Base-by-base conservation (phyloP, 2,329 filamentous ascomycete genomes). In the Stachybotrys chlorohalonatus region DNA sequence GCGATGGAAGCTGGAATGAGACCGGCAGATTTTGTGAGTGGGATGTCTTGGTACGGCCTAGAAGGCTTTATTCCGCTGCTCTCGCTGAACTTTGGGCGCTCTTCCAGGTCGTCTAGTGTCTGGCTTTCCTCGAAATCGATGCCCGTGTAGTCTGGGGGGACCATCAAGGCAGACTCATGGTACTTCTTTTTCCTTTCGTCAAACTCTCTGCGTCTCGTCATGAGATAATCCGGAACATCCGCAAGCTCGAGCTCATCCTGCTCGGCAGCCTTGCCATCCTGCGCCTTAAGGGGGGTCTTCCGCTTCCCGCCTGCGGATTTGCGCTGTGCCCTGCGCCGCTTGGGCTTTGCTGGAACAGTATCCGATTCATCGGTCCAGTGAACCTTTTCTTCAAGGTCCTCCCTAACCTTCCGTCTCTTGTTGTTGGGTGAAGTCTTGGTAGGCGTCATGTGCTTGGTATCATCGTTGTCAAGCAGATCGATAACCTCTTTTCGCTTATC, bases 1-100 rank as follows among this genome's bases (percentile, higher is more conserved):
- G 93, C 92, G 53, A 97, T 90, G 0, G 90, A 83, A 0, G 89
- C 91, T 0, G 94, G 94, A 46, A 99, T 91, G 4, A 91, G 66
- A 0, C 92, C 93, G 1, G 83, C 81, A 1, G 92, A 95, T 60
- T 85, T 84, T 13, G 82, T 80, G 30, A 97, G 76, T 49, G 82
- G 75, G 51, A 96, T 86, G 59, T 95, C 89, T 62, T 85, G 77
- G 68, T 94, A 92, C 0, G 78, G 75, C 13, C 86, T 80, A 39
- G 82, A 86, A 0, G 89, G 85, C 52, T 82, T 84, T 53, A 87
- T 73, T 3, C 76, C 73, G 63, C 76, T 74, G 62, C 65, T 65
- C 31, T 69, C 65, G 62, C 79, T 67, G 53, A 97, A 88, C 1
- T 80, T 72, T 0, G 93, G 93, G 53, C 85, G 85, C 66, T 92